Evolutionary conservation across 2,329 filamentous ascomycete species (phyloP).

Genomic region (Neofusicoccum parvum): DNA sequence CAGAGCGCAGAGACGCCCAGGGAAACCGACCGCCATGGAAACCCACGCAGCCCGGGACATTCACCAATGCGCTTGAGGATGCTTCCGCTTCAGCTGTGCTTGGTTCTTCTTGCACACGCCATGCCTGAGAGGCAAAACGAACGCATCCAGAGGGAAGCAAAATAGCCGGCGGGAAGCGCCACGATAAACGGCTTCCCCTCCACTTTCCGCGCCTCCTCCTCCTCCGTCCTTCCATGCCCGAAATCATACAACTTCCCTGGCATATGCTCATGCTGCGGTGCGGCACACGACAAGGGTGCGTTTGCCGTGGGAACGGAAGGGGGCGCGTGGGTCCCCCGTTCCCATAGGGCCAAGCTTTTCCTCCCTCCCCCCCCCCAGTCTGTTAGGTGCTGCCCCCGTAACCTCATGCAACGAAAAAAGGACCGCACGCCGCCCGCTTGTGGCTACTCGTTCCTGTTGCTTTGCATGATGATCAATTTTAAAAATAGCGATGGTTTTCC

Average conservation of each 20-base stretch:
- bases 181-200: too few relatives aligned
- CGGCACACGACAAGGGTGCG: background rate
- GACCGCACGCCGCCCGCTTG: background rate
- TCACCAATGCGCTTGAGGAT: too few relatives aligned
- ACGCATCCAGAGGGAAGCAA: too few relatives aligned
- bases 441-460: background rate
- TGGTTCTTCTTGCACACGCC: too few relatives aligned
- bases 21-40: background rate
- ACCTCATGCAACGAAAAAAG: background rate
- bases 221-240: too few relatives aligned
- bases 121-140: too few relatives aligned
- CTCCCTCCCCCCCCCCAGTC: background rate
- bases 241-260: too few relatives aligned
- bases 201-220: too few relatives aligned
- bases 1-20: background rate
- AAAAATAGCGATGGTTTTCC: background rate
- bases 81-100: too few relatives aligned
- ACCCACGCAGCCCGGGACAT: background rate
- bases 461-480: constrained; percentile 5
- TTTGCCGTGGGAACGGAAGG: background rate
- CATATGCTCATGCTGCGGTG: too few relatives aligned
- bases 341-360: background rate
- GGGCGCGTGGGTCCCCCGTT: too few relatives aligned
- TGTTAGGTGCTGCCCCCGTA: background rate
- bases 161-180: too few relatives aligned